Conservation (phyloP, 2,329 filamentous ascomycete genomes). For the Cadophora gregata region DNA sequence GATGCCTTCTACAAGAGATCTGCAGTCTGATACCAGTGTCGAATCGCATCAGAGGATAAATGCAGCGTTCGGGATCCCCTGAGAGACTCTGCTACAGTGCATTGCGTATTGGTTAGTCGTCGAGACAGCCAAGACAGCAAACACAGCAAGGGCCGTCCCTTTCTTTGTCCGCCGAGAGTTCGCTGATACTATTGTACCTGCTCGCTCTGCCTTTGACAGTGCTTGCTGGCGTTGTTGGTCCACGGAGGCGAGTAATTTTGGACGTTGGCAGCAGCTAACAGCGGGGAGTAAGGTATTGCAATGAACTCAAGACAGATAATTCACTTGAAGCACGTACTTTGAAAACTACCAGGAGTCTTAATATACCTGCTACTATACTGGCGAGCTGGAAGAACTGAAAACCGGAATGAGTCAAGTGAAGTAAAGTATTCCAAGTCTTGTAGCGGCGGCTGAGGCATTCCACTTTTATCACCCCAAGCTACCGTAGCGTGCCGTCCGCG, state of each 20-base stretch:
- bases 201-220: not conserved
- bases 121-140: slow-evolving; percentile 2
- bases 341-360: not conserved
- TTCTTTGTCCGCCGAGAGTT: not conserved
- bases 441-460: not conserved
- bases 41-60: slow-evolving; percentile 23
- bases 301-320: not conserved
- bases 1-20: slow-evolving; percentile 18
- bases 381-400: not conserved
- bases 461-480: not conserved
- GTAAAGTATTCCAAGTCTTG: not conserved
- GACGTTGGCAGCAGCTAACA: not conserved
- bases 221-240: slow-evolving; percentile 7
- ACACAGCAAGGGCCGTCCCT: not conserved
- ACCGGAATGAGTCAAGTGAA: not conserved
- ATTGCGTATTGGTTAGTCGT: not conserved
- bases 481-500: not conserved
- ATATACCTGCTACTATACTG: not conserved
- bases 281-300: slow-evolving; percentile 3
- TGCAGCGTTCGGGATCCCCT: slow-evolving; percentile 13
- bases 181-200: not conserved
- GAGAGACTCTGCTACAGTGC: not conserved
- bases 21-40: slow-evolving; percentile 12
- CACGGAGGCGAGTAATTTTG: slow-evolving; percentile 22
- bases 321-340: not conserved